A percentile compares a stretch with the other conserved stretches of the same genome.
Conservation (phyloP, 192 early-diverging fungal genomes). For the Umbelopsis vinacea region DNA sequence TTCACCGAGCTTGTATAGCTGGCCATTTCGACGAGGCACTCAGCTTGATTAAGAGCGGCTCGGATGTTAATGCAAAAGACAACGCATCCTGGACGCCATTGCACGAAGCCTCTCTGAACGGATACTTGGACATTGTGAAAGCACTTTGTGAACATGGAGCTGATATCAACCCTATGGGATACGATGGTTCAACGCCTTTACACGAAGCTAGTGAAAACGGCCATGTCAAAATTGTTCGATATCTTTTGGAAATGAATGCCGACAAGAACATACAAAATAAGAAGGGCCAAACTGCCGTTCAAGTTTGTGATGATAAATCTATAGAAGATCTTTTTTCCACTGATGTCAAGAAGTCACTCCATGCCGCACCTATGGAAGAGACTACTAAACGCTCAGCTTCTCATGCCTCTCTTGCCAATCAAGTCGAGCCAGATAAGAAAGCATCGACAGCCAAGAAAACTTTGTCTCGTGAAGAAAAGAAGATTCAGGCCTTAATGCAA, state of each 20-base stretch:
- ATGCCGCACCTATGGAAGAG: background rate
- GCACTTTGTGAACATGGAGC: slow-evolving; percentile 60
- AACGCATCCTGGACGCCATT: slow-evolving; percentile 67
- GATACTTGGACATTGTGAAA: slow-evolving; percentile 50
- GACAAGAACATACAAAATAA: slow-evolving; percentile 49
- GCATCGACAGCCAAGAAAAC: background rate
- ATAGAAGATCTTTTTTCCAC: background rate
- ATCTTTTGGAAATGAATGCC: slow-evolving; percentile 53
- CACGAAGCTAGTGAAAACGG: slow-evolving; percentile 70
- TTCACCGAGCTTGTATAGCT: slow-evolving; percentile 53
- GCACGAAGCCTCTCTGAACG: slow-evolving; percentile 57
- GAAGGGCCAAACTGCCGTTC: slow-evolving; percentile 61
- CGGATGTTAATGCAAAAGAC: slow-evolving; percentile 69
- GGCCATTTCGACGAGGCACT: slow-evolving; percentile 55
- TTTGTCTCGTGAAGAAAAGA: slow-evolving; percentile 70
- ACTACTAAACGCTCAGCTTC: background rate
- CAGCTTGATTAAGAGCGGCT: slow-evolving; percentile 60
- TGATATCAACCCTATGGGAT: slow-evolving; percentile 59
- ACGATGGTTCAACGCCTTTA: slow-evolving; percentile 63
- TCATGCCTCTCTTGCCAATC: background rate
- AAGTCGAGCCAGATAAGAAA: background rate
- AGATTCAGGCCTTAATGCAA: slow-evolving; percentile 65
- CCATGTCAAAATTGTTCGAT: slow-evolving; percentile 47
- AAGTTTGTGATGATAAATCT: slow-evolving; percentile 42
- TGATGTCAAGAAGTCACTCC: background rate